These are phyloP conservation scores for Saccharomycopsis sp. DNA, from an alignment of 805 yeast genomes.

Conservation along the genomic window DNA sequence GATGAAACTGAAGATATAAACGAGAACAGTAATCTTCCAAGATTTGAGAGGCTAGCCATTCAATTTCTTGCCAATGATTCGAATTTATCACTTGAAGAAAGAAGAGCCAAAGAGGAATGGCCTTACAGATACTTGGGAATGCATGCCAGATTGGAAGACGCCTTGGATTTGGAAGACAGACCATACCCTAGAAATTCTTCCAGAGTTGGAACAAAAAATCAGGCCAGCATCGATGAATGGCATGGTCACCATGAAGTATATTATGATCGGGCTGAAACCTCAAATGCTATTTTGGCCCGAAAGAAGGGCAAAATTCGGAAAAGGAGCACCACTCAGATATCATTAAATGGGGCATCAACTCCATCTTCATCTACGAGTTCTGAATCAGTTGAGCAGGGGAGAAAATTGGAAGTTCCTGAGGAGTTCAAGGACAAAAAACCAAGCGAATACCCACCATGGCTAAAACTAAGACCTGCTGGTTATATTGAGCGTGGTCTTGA, in stretches of 20 bases:
- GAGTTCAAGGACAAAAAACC: conserved; percentile 35
- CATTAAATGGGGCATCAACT: background rate
- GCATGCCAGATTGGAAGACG: conserved; percentile 67
- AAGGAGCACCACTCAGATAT: conserved; percentile 1
- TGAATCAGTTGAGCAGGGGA: conserved; percentile 1
- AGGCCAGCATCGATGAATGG: conserved; percentile 59
- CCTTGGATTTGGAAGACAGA: conserved; percentile 65
- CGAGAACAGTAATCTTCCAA: conserved; percentile 6
- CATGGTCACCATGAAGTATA: conserved; percentile 56
- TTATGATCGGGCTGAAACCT: conserved; percentile 35
- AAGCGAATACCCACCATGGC: conserved; percentile 58
- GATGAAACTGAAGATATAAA: background rate
- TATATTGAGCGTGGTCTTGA: conserved; percentile 79
- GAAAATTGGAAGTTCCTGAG: conserved; percentile 35
- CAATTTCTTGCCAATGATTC: conserved; percentile 42
- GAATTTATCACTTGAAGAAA: conserved; percentile 31
- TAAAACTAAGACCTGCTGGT: conserved; percentile 71
- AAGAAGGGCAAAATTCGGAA: conserved; percentile 14
- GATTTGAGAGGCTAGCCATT: conserved; percentile 49
- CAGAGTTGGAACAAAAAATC: conserved; percentile 65
- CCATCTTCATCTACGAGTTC: too few relatives aligned
- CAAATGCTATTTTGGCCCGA: conserved; percentile 21
- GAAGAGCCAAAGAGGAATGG: conserved; percentile 67
- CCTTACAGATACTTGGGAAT: conserved; percentile 70
- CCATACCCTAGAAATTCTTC: conserved; percentile 78